phyloP scores from a whole-genome alignment of 768 basidiomycete genomes.

The Boletus patriciae region DNA sequence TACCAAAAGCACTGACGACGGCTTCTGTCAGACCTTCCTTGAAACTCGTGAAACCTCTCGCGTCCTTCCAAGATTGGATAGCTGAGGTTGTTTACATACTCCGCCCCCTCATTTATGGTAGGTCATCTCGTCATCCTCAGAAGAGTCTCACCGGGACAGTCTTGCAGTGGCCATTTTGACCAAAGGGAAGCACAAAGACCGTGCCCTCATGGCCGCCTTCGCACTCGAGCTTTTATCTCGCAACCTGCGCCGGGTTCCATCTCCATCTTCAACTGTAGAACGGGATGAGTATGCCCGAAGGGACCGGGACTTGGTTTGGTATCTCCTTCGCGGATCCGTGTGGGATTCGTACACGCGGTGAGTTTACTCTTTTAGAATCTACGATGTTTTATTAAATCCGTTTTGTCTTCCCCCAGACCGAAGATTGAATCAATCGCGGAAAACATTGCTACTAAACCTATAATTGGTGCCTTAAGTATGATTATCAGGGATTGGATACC shows the following conservation, averaged over 20 bases:
- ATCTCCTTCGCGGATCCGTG: slow-evolving; percentile 80
- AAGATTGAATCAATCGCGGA: slow-evolving; percentile 68
- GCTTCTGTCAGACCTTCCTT: slow-evolving; percentile 70
- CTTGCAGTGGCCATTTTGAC: slow-evolving; percentile 26
- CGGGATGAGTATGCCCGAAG: slow-evolving; percentile 77
- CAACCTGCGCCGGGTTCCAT: slow-evolving; percentile 65
- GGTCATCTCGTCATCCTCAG: slow-evolving; percentile 21
- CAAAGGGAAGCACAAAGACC: slow-evolving; percentile 37
- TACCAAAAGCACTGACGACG: slow-evolving; percentile 78
- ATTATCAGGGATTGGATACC: slow-evolving; percentile 85
- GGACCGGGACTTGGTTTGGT: slow-evolving; percentile 82
- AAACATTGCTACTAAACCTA: slow-evolving; percentile 52
- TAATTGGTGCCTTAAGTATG: slow-evolving; percentile 67
- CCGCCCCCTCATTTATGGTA: slow-evolving; percentile 78
- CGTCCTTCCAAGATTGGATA: slow-evolving; percentile 70
- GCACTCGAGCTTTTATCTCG: slow-evolving; percentile 73
- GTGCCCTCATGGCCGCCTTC: slow-evolving; percentile 64
- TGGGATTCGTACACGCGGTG: slow-evolving; percentile 81
- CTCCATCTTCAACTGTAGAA: slow-evolving; percentile 62
- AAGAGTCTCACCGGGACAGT: slow-evolving; percentile 1
- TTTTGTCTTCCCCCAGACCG: slow-evolving; percentile 49
- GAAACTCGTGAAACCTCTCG: slow-evolving; percentile 60
- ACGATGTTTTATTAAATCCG: neutral
- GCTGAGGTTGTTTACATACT: slow-evolving; percentile 70
- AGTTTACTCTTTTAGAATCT: slow-evolving; percentile 16